Evolutionary conservation across 257 asterid genomes (phyloP).

Genomic region (Ocimum tenuiflorum): DNA sequence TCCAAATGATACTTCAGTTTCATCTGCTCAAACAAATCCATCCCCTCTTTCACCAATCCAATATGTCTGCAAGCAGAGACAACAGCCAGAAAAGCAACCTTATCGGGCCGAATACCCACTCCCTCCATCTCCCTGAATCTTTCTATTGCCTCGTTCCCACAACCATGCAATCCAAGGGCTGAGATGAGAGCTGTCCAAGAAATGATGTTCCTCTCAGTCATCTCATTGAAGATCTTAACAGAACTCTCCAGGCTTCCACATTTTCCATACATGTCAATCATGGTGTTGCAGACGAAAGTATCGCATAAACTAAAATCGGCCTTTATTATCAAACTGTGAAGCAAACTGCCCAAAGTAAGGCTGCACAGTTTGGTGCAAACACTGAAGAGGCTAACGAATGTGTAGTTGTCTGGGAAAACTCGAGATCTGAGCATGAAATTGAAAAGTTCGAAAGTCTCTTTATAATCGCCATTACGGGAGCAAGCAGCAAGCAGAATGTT

Average conservation of each 20-base stretch:
- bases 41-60: conserved; percentile 68
- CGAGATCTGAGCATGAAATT: conserved; percentile 51
- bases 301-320: conserved; percentile 39
- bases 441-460: conserved; percentile 64
- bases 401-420: conserved; percentile 57
- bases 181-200: conserved; percentile 75
- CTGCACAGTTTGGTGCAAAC: conserved; percentile 53
- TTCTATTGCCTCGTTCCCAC: conserved; percentile 53
- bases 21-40: conserved; percentile 54
- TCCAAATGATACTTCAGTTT: conserved; percentile 43
- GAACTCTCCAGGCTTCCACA: conserved; percentile 58
- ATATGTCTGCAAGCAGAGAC: conserved; percentile 85
- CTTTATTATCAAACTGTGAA: conserved; percentile 55
- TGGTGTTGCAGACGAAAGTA: conserved; percentile 52
- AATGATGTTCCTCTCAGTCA: conserved; percentile 37
- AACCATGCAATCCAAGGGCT: conserved; percentile 60
- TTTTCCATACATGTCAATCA: conserved; percentile 86
- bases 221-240: conserved; percentile 47
- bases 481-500: conserved; percentile 79
- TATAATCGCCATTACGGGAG: conserved; percentile 65
- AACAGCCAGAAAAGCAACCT: conserved; percentile 47
- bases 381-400: conserved; percentile 68
- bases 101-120: conserved; percentile 52
- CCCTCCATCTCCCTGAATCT: conserved; percentile 55
- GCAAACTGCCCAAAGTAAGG: conserved; percentile 72